These are phyloP conservation scores for Lentinula edodes DNA, from an alignment of 768 basidiomycete species.

Conservation along the genomic window DNA sequence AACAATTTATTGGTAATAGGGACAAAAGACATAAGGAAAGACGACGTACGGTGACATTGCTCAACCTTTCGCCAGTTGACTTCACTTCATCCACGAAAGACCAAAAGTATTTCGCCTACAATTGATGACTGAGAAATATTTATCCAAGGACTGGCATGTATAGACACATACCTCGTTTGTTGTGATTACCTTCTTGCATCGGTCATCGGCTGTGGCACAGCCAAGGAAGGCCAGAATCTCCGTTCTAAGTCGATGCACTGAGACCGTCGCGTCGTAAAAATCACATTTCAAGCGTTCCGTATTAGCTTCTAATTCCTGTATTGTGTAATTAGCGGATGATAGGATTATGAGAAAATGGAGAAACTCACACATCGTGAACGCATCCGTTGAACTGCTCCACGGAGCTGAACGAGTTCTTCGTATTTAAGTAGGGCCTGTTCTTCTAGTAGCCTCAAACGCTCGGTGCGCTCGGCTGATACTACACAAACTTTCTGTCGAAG, in stretches of 20 bases:
- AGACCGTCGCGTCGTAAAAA: neutral
- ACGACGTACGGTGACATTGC: too few species aligned
- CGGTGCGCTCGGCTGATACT: neutral
- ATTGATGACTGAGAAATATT: too few species aligned
- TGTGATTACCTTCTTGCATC: neutral
- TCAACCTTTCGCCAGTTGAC: too few species aligned
- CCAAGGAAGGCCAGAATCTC: neutral
- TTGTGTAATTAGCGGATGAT: neutral
- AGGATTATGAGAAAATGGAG: neutral
- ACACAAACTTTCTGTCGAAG: neutral
- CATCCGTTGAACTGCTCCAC: neutral
- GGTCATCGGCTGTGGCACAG: neutral
- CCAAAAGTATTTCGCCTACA: too few species aligned
- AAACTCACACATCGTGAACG: neutral
- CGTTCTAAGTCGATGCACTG: neutral
- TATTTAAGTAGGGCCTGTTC: neutral
- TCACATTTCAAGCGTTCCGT: neutral
- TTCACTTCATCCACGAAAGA: too few species aligned
- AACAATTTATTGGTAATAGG: too few species aligned
- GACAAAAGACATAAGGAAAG: too few species aligned
- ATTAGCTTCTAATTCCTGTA: too few species aligned
- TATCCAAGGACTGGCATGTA: too few species aligned
- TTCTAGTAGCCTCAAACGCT: neutral
- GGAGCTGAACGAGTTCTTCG: neutral
- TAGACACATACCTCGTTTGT: neutral